Evolutionary conservation across 1,284 basidiomycete genomes (phyloP).

Genomic region (Gomphus sp.): DNA sequence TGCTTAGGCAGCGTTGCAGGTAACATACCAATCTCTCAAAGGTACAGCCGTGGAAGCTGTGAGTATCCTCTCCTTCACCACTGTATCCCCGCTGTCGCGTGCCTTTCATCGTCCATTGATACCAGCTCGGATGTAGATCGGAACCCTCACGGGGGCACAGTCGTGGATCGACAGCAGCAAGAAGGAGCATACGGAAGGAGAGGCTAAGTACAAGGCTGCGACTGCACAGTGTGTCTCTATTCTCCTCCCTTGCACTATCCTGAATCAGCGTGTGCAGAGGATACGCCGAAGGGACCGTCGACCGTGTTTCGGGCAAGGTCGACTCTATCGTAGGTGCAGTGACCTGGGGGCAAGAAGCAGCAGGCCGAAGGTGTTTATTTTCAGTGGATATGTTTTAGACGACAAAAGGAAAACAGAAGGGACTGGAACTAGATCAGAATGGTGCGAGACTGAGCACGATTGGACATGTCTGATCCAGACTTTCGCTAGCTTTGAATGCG

Average conservation of each 20-base stretch:
- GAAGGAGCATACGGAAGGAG: conserved; percentile 58
- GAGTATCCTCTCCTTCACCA: conserved; percentile 4
- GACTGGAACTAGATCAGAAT: no score
- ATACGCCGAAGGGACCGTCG: conserved; percentile 47
- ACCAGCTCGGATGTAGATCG: conserved; percentile 22
- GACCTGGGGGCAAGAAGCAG: conserved; percentile 53
- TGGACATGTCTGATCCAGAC: no score
- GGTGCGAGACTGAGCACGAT: no score
- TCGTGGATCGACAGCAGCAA: conserved; percentile 48
- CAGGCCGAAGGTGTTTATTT: conserved; percentile 33
- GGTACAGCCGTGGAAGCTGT: conserved; percentile 51
- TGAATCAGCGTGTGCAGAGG: conserved; percentile 33
- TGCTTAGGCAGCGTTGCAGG: no score
- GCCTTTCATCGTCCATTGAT: no score
- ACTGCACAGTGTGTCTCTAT: background rate
- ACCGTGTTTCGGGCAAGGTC: conserved; percentile 50
- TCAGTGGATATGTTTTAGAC: no score
- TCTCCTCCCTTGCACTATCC: background rate
- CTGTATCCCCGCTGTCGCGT: background rate
- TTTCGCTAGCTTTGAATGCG: no score
- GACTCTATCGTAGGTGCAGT: conserved; percentile 48
- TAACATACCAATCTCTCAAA: conserved; percentile 24
- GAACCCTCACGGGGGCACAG: conserved; percentile 37
- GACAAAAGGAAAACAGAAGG: no score
- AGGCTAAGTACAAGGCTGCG: conserved; percentile 40